Evolutionary conservation across 2,329 filamentous ascomycete species (phyloP).

Genomic region (Monosporascus sp.): DNA sequence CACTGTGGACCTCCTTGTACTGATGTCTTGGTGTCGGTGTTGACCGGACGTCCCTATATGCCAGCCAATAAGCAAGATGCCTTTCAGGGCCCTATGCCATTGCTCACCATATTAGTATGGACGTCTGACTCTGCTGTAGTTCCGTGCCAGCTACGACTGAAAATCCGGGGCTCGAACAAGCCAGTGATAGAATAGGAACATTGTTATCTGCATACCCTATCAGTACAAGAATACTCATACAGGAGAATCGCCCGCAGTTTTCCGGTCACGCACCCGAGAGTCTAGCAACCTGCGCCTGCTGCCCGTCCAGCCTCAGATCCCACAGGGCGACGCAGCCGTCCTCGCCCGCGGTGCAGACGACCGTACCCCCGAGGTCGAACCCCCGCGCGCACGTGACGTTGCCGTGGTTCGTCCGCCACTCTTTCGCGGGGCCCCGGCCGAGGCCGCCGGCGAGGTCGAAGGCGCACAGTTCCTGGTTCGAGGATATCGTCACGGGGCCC

Average conservation of each 20-base stretch:
- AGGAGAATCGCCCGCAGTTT: slow-evolving; percentile 13
- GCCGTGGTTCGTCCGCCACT: slow-evolving; percentile 47
- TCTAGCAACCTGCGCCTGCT: slow-evolving; percentile 34
- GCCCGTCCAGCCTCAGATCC: slow-evolving; percentile 51
- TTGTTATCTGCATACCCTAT: slow-evolving; percentile 31
- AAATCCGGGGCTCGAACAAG: slow-evolving; percentile 50
- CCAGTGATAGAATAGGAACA: slow-evolving; percentile 58
- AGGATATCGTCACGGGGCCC: slow-evolving; percentile 58
- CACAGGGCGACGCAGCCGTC: slow-evolving; percentile 63
- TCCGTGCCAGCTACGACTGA: slow-evolving; percentile 70
- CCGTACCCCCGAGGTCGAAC: slow-evolving; percentile 43
- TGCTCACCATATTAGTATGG: slow-evolving; percentile 54
- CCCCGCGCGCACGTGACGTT: slow-evolving; percentile 59
- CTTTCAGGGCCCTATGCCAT: neutral
- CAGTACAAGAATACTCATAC: slow-evolving; percentile 1
- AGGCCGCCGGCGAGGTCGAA: slow-evolving; percentile 56
- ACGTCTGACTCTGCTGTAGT: slow-evolving; percentile 56
- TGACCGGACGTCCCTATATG: slow-evolving; percentile 51
- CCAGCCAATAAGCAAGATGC: slow-evolving; percentile 8
- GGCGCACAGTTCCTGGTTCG: slow-evolving; percentile 63
- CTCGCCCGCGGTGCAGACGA: slow-evolving; percentile 65
- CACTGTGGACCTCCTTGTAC: slow-evolving; percentile 62
- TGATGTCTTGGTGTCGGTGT: slow-evolving; percentile 40
- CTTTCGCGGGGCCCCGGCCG: slow-evolving; percentile 41
- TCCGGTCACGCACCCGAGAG: slow-evolving; percentile 38